Conservation (phyloP, 108 stramenopile species). For the Skeletonema potamos region DNA sequence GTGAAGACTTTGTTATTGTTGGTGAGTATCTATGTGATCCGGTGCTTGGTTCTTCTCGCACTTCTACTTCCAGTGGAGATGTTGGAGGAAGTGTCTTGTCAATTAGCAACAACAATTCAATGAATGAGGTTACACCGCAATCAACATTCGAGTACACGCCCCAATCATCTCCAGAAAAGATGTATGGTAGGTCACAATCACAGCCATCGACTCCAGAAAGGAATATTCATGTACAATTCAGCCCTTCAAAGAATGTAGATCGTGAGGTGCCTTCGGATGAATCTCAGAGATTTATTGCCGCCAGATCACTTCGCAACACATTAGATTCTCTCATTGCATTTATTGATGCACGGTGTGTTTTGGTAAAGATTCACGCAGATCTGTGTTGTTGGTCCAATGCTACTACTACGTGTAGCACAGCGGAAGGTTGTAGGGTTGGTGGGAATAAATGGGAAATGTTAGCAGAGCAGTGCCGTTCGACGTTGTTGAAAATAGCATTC, state of each 20-base stretch:
- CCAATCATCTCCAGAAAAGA: not conserved
- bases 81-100: not conserved
- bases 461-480: slow-evolving; percentile 14
- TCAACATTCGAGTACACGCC: not conserved
- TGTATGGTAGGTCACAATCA: not conserved
- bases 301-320: slow-evolving; percentile 26
- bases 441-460: slow-evolving; percentile 17
- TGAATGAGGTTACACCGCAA: not conserved
- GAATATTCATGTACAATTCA: not conserved
- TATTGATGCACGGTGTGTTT: slow-evolving; percentile 28
- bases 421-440: not conserved
- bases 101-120: not conserved
- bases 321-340: slow-evolving; percentile 31
- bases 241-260: not conserved
- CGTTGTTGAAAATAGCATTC: not conserved
- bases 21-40: slow-evolving; percentile 45
- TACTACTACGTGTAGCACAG: not conserved
- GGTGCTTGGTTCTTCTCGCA: slow-evolving; percentile 18
- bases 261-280: not conserved
- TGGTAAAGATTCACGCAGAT: slow-evolving; percentile 31
- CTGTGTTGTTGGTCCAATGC: slow-evolving; percentile 1
- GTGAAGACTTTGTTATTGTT: slow-evolving; percentile 28
- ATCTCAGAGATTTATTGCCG: slow-evolving; percentile 11
- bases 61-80: no score
- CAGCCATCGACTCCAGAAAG: not conserved